Evolutionary conservation across 306 rosid species (phyloP).

Genomic region (Amphicarpaea edgeworthii): DNA sequence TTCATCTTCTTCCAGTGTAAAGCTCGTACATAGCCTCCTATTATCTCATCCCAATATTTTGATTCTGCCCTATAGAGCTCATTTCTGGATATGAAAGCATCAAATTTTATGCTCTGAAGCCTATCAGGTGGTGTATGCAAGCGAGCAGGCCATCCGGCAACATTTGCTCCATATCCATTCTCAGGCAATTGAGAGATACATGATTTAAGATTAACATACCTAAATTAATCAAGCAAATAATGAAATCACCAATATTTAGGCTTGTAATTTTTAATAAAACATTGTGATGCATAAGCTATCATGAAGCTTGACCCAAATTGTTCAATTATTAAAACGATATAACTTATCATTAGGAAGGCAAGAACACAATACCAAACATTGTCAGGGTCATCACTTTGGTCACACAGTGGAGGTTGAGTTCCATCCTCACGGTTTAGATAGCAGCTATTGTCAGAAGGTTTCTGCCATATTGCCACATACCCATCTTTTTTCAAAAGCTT

Average conservation of each 20-base stretch:
- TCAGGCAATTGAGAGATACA: conserved; percentile 86
- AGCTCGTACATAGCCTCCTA: conserved; percentile 65
- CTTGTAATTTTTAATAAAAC: not conserved
- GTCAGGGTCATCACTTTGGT: conserved; percentile 82
- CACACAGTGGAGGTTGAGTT: conserved; percentile 82
- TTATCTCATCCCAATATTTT: conserved; percentile 76
- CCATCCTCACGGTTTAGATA: conserved; percentile 76
- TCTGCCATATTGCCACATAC: conserved; percentile 85
- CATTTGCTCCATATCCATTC: conserved; percentile 75
- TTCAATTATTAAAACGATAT: conserved; percentile 23
- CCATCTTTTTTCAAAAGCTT: conserved; percentile 80
- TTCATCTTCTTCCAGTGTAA: conserved; percentile 74
- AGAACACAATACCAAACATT: conserved; percentile 69
- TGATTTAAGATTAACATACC: conserved; percentile 82
- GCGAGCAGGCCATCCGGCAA: conserved; percentile 83
- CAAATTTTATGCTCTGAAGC: conserved; percentile 83
- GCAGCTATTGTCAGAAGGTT: conserved; percentile 77
- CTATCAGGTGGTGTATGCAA: conserved; percentile 83
- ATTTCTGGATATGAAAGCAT: conserved; percentile 85
- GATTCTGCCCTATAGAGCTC: conserved; percentile 95
- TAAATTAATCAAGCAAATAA: conserved; percentile 50
- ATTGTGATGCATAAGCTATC: conserved; percentile 19
- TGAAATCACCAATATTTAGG: conserved; percentile 26
- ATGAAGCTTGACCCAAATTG: conserved; percentile 16
- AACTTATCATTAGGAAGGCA: conserved; percentile 41